These are phyloP conservation scores for Nakazawaea holstii DNA, from an alignment of 805 yeast species.

Conservation along the genomic window DNA sequence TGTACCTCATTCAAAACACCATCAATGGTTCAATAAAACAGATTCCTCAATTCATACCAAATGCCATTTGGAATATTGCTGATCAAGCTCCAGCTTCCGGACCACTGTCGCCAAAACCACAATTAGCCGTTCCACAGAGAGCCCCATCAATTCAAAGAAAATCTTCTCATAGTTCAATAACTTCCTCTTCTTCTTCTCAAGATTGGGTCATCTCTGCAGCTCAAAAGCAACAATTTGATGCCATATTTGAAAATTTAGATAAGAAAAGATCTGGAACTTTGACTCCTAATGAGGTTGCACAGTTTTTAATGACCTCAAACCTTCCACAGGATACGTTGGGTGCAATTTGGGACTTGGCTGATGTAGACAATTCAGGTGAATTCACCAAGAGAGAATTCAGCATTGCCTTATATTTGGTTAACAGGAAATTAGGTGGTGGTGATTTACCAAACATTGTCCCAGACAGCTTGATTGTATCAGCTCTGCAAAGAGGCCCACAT, in stretches of 20 bases:
- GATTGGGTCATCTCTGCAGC: slow-evolving; percentile 69
- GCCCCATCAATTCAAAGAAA: slow-evolving; percentile 1
- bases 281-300: slow-evolving; percentile 78
- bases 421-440: slow-evolving; percentile 72
- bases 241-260: slow-evolving; percentile 76
- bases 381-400: slow-evolving; percentile 82
- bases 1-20: slow-evolving; percentile 88
- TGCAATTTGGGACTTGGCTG: slow-evolving; percentile 90
- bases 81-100: neutral
- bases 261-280: slow-evolving; percentile 55
- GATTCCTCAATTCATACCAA: slow-evolving; percentile 26
- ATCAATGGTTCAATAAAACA: slow-evolving; percentile 55
- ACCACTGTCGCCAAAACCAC: neutral
- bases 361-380: slow-evolving; percentile 77
- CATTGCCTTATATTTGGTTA: slow-evolving; percentile 90
- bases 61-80: slow-evolving; percentile 27
- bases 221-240: slow-evolving; percentile 72
- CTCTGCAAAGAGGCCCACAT: slow-evolving; percentile 10
- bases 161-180: slow-evolving; percentile 11
- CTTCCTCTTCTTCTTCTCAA: slow-evolving; percentile 15
- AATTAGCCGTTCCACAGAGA: slow-evolving; percentile 1
- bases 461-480: slow-evolving; percentile 41
- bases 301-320: slow-evolving; percentile 82
- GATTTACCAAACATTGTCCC: slow-evolving; percentile 79
- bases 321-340: slow-evolving; percentile 83